Evolutionary conservation across 768 basidiomycete genomes (phyloP), one percentile per base, ranked within the genome.

Genomic region (Suillus subaureus): DNA sequence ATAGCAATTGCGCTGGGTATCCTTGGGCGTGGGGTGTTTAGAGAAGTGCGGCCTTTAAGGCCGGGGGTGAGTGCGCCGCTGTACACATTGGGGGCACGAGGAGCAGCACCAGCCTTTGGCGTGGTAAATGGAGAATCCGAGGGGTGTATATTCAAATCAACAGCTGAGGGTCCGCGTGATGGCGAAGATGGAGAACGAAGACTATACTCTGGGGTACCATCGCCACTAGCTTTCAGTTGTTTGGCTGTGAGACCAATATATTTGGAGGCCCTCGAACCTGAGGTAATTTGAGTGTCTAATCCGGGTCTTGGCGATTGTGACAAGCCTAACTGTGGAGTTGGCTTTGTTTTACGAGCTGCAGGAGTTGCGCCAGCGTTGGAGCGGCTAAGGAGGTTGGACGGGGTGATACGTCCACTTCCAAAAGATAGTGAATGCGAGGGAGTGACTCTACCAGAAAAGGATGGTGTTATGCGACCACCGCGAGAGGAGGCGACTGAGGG

Each of bases 241-340:
- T 90, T 87, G 0, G 94, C 94, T 1, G 93, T 96, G 85, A 95
- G 87, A 18, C 88, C 87, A 39, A 90, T 81, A 73, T 95, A 96
- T 75, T 90, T 92, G 51, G 91, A 90, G 12, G 94, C 94, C 54
- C 94, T 83, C 3, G 93, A 93, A 4, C 94, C 94, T 7, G 88
- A 88, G 4, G 94, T 93, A 65, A 96, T 88, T 65, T 79, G 80
- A 37, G 75, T 67, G 62, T 80, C 78, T 39, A 74, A 69, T 7
- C 66, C 55, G 52, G 75, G 72, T 61, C 13, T 66, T 69, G 47
- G 67, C 63, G 47, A 69, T 80, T 79, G 72, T 79, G 76, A 65
- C 70, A 62, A 81, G 64, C 69, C 79, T 51, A 61, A 75, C 68
- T 66, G 71, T 73, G 64, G 74, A 70, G 54, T 57, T 69, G 69